A percentile compares a stretch with the other conserved stretches of the same genome.
These are phyloP conservation scores for Skeletonema tropicum DNA, from an alignment of 108 stramenopile genomes.

Conservation along the genomic window DNA sequence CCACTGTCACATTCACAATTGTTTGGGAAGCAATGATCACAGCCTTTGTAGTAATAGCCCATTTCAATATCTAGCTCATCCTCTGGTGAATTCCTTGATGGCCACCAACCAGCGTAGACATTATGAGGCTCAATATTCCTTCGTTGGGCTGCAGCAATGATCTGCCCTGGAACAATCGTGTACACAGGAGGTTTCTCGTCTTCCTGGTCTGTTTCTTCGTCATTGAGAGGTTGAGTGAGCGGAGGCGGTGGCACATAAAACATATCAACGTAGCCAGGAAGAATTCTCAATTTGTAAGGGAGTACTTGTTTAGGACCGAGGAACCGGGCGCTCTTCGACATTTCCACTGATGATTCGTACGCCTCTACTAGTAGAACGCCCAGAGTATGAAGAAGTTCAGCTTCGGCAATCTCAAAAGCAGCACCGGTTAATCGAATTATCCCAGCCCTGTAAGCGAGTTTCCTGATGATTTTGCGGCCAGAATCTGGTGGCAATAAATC, in stretches of 20 bases:
- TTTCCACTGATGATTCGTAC: slow-evolving; percentile 10
- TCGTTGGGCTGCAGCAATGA: not conserved
- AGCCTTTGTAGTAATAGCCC: too few relatives aligned
- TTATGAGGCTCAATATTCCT: not conserved
- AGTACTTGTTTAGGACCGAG: not conserved
- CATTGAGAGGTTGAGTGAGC: not conserved
- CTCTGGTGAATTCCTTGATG: too few relatives aligned
- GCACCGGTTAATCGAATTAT: slow-evolving; percentile 13
- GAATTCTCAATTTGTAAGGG: not conserved
- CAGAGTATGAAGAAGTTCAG: slow-evolving; percentile 7
- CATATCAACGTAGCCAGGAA: slow-evolving; percentile 1
- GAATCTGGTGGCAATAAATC: slow-evolving; percentile 13
- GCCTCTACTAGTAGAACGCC: slow-evolving; percentile 12
- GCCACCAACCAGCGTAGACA: not conserved
- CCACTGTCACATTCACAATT: too few relatives aligned
- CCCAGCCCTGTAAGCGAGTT: slow-evolving; percentile 15
- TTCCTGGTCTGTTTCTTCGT: not conserved
- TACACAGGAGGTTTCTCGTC: not conserved
- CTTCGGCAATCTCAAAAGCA: slow-evolving; percentile 9
- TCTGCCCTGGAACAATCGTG: slow-evolving; percentile 17
- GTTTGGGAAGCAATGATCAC: too few relatives aligned
- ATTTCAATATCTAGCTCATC: too few relatives aligned
- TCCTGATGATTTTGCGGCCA: slow-evolving; percentile 14
- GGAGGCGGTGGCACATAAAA: slow-evolving; percentile 13
- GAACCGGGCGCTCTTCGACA: not conserved